Evolutionary conservation across 2,329 filamentous ascomycete species (phyloP).

Genomic region (Penicillium palitans): DNA sequence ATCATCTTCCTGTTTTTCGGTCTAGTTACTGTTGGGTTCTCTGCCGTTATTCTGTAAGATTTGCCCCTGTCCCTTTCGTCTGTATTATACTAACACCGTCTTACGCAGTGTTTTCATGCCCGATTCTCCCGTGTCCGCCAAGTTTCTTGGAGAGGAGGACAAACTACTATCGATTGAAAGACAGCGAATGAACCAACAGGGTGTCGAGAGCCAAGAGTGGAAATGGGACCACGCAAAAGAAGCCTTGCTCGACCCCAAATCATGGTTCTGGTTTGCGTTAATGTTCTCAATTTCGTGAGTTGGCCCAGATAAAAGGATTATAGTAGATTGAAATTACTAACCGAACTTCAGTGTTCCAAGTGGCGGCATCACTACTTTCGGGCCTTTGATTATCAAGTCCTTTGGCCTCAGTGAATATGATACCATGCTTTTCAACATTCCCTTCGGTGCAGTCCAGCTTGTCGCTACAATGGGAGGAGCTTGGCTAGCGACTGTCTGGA

Average conservation of each 20-base stretch:
- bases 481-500: slow-evolving; percentile 55
- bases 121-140: slow-evolving; percentile 62
- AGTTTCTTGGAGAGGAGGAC: slow-evolving; percentile 58
- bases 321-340: slow-evolving; percentile 5
- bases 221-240: slow-evolving; percentile 58
- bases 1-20: slow-evolving; percentile 43
- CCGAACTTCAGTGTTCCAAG: slow-evolving; percentile 49
- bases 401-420: slow-evolving; percentile 59
- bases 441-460: slow-evolving; percentile 61
- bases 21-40: slow-evolving; percentile 54
- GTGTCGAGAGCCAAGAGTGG: slow-evolving; percentile 46
- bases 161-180: slow-evolving; percentile 60
- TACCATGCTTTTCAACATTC: slow-evolving; percentile 62
- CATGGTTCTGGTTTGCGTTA: slow-evolving; percentile 58
- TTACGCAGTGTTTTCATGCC: slow-evolving; percentile 55
- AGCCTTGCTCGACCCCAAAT: slow-evolving; percentile 58
- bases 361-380: slow-evolving; percentile 61
- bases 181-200: slow-evolving; percentile 53
- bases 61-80: not conserved
- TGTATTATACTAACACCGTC: not conserved
- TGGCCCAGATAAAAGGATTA: not conserved
- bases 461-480: slow-evolving; percentile 60
- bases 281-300: slow-evolving; percentile 56
- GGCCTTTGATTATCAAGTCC: slow-evolving; percentile 57
- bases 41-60: slow-evolving; percentile 50